Conservation (phyloP, 202 grass and related monocot species). For the Saccharum hybrid region DNA sequence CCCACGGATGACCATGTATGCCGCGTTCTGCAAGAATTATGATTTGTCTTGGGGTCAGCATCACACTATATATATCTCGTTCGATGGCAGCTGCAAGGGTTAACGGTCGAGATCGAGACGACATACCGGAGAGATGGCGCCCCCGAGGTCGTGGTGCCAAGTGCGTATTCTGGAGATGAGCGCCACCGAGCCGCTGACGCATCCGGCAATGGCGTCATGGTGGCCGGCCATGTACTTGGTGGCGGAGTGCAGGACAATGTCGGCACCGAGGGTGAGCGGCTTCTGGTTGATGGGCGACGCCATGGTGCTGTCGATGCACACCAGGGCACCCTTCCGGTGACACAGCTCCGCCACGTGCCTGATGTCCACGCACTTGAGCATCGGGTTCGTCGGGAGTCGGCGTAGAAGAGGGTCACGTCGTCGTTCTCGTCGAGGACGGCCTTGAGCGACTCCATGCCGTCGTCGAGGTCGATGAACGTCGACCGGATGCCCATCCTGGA, state of each 20-base stretch:
- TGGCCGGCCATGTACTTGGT: conserved; percentile 82
- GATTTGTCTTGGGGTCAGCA: no score
- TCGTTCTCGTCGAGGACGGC: conserved; percentile 35
- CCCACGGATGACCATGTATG: conserved; percentile 68
- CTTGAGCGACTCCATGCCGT: neutral
- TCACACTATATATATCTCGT: no score
- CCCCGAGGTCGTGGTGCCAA: conserved; percentile 66
- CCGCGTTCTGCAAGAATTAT: conserved; percentile 40
- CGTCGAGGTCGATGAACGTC: conserved; percentile 51
- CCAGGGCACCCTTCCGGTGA: conserved; percentile 62
- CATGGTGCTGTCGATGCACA: conserved; percentile 79
- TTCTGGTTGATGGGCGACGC: conserved; percentile 78
- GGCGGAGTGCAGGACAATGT: conserved; percentile 72
- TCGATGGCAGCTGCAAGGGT: no score
- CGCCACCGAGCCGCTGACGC: conserved; percentile 57
- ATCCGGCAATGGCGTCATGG: conserved; percentile 73
- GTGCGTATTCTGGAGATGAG: conserved; percentile 55
- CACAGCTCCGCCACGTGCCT: conserved; percentile 49
- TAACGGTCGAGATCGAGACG: no score
- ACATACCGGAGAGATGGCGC: conserved; percentile 64
- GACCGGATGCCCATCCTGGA: conserved; percentile 55
- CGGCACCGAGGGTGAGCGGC: conserved; percentile 63
- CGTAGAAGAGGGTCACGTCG: conserved; percentile 66
- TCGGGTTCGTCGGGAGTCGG: conserved; percentile 76
- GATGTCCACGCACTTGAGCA: conserved; percentile 68